phyloP scores from a whole-genome alignment of 768 basidiomycete species.

The Tylopilus subfusipes region DNA sequence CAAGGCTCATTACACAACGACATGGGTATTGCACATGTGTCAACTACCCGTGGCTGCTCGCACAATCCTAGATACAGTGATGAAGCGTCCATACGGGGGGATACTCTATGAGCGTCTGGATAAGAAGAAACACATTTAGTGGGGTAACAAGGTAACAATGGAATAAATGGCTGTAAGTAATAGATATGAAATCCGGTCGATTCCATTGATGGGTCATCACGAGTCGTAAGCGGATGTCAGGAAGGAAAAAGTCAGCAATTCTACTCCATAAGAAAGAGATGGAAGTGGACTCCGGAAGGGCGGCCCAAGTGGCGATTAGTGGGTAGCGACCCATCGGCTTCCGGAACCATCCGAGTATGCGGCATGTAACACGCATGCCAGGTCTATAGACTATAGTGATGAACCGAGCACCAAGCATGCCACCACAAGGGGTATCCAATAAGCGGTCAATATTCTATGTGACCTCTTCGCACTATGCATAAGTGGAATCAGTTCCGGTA shows the following conservation, averaged over 20 bases:
- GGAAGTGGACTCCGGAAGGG: not conserved
- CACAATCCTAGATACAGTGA: not conserved
- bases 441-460: slow-evolving; percentile 1
- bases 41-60: too few species aligned
- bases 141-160: not conserved
- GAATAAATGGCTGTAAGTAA: not conserved
- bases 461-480: slow-evolving; percentile 16
- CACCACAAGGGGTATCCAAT: slow-evolving; percentile 17
- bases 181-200: not conserved
- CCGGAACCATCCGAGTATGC: not conserved
- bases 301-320: not conserved
- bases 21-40: not conserved
- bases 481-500: not conserved
- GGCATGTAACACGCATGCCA: not conserved
- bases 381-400: slow-evolving; percentile 17
- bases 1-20: not conserved
- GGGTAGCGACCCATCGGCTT: not conserved
- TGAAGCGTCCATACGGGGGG: not conserved
- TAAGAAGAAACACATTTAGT: not conserved
- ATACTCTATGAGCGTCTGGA: not conserved
- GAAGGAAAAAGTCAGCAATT: not conserved
- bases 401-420: slow-evolving; percentile 8
- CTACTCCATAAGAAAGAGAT: not conserved
- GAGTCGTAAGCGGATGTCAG: not conserved
- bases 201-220: not conserved